Evolutionary conservation across 1,284 basidiomycete species (phyloP).

Genomic region (Peniophora sp.): DNA sequence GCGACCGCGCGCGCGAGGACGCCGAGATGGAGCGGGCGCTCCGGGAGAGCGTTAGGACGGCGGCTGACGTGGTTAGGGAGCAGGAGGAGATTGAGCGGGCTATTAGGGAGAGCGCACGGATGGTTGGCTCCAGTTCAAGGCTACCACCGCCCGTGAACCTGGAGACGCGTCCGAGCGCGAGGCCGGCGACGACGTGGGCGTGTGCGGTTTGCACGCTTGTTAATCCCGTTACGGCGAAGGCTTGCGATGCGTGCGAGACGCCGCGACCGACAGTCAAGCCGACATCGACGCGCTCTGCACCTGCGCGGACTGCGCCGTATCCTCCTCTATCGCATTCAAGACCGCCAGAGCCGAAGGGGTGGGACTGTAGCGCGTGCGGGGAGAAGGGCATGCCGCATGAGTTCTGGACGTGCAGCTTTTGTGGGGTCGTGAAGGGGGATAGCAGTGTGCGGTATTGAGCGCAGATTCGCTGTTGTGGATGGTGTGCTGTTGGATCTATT

Average conservation of each 20-base stretch:
- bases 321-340: not conserved
- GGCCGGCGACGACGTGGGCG: conserved; percentile 3
- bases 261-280: conserved; percentile 19
- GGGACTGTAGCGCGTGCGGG: conserved; percentile 67
- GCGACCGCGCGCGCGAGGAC: conserved; percentile 51
- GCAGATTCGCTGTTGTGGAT: not conserved
- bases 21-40: conserved; percentile 63
- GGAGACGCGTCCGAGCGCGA: conserved; percentile 3
- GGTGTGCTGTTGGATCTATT: not conserved
- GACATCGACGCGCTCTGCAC: not conserved
- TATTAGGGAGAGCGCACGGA: conserved; percentile 3
- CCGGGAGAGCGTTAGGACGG: conserved; percentile 52
- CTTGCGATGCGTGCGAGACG: conserved; percentile 48
- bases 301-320: not conserved
- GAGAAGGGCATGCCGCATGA: conserved; percentile 52
- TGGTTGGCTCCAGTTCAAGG: not conserved
- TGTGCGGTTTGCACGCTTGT: conserved; percentile 5
- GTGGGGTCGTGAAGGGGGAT: conserved; percentile 56
- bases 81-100: conserved; percentile 21
- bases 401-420: conserved; percentile 70
- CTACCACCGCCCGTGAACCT: conserved; percentile 2
- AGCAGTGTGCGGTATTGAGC: conserved; percentile 18
- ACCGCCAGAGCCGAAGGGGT: conserved; percentile 28
- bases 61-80: conserved; percentile 54
- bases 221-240: conserved; percentile 12